Evolutionary conservation across 768 basidiomycete species (phyloP), one percentile per base, ranked within the genome.

Genomic region (Cystoderma amianthinum): DNA sequence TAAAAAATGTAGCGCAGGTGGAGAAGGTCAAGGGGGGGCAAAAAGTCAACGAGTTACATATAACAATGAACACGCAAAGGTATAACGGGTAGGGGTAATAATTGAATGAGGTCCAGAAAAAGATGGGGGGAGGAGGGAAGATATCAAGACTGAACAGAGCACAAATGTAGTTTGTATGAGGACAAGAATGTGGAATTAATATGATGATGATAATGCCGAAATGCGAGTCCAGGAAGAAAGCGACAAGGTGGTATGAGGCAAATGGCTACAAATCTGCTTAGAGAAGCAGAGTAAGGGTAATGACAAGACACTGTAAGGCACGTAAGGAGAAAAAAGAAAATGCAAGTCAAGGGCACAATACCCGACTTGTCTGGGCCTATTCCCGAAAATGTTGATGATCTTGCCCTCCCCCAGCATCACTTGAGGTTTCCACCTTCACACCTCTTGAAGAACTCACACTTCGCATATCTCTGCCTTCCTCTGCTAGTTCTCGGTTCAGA

Each of bases 381-480:
- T 19, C 11, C n/a, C 24, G 25, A 18, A 16, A 17, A 11, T 17
- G 17, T 36, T 9, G 35, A 10, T 32, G 51, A 71, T 70, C 46
- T 9, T 30, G 61, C 60, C 21, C 69, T 68, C 51, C 74, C 48
- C 64, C 73, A 48, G 63, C 61, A 53, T 78, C 76, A 56, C 76
- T 74, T 44, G 75, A 60, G 48, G 79, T 80, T 59, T 90, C 86
- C 44, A 92, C 85, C 54, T 65, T 77, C 44, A 88, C 85, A 32
- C 85, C 87, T 53, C 88, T 71, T 51, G 81, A 83, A 32, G 84
- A 87, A 51, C 76, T 68, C 25, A 92, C 90, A 56, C 85, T 90
- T 56, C 85, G 68, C 33, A 93, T 84, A 57, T 90, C 89, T 52
- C 84, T 71, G n/a, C 90, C 90, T 58, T 93, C 90, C 62, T 91